Conservation (phyloP, 129 eudicot genomes). For the Arctium minus region DNA sequence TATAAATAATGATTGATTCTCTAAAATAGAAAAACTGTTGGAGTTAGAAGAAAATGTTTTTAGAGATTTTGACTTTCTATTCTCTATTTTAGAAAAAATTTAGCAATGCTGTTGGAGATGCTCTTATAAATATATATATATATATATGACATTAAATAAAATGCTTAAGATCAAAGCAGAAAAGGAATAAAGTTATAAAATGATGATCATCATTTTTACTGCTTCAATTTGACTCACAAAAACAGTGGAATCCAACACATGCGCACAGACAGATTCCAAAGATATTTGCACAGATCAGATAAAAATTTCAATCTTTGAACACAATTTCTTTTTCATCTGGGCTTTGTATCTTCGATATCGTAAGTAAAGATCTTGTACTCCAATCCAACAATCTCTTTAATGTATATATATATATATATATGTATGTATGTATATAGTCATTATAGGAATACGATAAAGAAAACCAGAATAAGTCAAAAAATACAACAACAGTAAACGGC, state of each 20-base stretch:
- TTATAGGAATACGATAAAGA: not conserved
- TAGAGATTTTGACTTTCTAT: too few relatives aligned
- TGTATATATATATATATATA: not conserved
- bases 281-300: not conserved
- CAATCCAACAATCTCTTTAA: not conserved
- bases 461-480: not conserved
- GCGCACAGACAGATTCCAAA: constrained; percentile 16
- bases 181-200: constrained; percentile 26
- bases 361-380: not conserved
- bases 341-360: not conserved
- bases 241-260: constrained; percentile 35
- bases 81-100: too few relatives aligned
- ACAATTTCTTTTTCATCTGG: not conserved
- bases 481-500: constrained; percentile 23
- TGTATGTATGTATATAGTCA: not conserved
- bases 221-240: constrained; percentile 4
- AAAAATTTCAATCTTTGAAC: not conserved
- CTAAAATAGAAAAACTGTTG: too few relatives aligned
- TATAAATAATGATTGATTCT: too few relatives aligned
- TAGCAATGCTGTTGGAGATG: too few relatives aligned
- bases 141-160: not conserved
- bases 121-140: too few relatives aligned
- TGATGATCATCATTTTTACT: not conserved
- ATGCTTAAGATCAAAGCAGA: constrained; percentile 30
- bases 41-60: too few relatives aligned